phyloP scores from a whole-genome alignment of 495 filamentous ascomycete species.

The Aspergillus wentii region DNA sequence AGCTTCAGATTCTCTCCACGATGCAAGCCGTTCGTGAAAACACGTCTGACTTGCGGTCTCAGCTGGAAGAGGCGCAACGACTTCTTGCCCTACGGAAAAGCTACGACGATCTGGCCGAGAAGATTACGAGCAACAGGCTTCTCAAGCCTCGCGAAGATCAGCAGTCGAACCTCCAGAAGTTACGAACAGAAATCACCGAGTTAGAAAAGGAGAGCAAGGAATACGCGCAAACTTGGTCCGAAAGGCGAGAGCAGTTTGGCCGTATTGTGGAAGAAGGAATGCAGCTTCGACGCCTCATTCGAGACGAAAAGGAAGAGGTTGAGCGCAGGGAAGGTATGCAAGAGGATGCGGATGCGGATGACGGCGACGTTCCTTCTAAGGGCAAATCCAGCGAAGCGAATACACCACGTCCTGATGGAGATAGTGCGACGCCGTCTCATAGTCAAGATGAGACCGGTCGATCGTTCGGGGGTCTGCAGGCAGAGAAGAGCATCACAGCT shows the following conservation, averaged over 20 bases:
- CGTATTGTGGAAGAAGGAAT: conserved; percentile 87
- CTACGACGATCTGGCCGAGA: conserved; percentile 81
- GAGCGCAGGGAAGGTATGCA: conserved; percentile 75
- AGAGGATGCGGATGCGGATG: conserved; percentile 67
- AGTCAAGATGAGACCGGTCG: conserved; percentile 40
- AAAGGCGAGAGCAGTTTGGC: conserved; percentile 83
- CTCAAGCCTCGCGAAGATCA: conserved; percentile 83
- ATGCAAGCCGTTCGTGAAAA: conserved; percentile 74
- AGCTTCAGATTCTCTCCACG: conserved; percentile 65
- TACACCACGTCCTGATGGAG: conserved; percentile 62
- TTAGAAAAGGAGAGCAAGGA: conserved; percentile 77
- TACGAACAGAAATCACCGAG: conserved; percentile 83
- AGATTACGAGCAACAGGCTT: conserved; percentile 76
- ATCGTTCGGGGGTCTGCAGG: conserved; percentile 23
- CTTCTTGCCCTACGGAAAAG: conserved; percentile 73
- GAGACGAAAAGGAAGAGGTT: conserved; percentile 91
- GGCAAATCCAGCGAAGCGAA: conserved; percentile 49
- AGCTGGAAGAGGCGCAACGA: conserved; percentile 71
- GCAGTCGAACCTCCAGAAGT: conserved; percentile 66
- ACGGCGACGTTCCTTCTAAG: conserved; percentile 54
- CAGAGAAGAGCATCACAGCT: conserved; percentile 27
- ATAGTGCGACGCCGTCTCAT: conserved; percentile 43
- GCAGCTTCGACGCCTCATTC: conserved; percentile 77
- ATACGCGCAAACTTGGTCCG: conserved; percentile 79
- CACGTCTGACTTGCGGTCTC: conserved; percentile 62